Base-by-base conservation (phyloP, 176 grass and related monocot genomes). In the Zoysia pacifica region DNA sequence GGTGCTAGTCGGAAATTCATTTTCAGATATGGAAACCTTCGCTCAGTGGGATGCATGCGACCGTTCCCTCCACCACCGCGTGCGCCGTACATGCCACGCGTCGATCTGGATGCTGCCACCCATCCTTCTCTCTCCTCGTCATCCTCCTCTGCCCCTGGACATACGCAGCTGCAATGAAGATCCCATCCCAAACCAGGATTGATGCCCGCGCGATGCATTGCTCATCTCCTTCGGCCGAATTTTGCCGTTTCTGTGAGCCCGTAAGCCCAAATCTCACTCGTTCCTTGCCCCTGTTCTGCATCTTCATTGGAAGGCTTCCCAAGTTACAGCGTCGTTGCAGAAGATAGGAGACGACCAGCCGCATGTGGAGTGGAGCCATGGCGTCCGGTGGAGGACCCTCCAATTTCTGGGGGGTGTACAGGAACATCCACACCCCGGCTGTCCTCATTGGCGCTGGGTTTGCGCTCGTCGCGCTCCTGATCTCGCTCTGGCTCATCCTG, bases 401-500 rank as follows among this genome's bases (percentile, higher is more conserved):
- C 67, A 88, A 38, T 58, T 90, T 91, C 68, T 77, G 76, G 66
- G 91, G 58, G 75, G 1, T 85, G n/a, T 90, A 92, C 51, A 73
- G 74, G 38, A 85, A 81, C 73, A 64, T 93, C 49, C 92, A 93
- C 79, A 53, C 63, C 6, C 83, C 86, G 0, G 86, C 70, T 0
- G 86, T 97, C 69, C 62, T 87, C 60, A 81, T 82, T 42, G 90
- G 92, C 35, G 91, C 79, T 36, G 80, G 53, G 62, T 94, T 78
- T 53, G 92, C 84, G 40, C 49, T 94, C 2, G 81, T 85, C 9
- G 89, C 90, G 2, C 66, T 92, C 48, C 73, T 92, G n/a, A 72
- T 97, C 64, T 97, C 95, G 7, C 71, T 91, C 46, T 86, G 93
- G 73, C 89, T 97, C 56, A 94, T 97, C 72, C 82, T 97, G 75